These are phyloP conservation scores for Kwoniella sp. DNA, from an alignment of 768 basidiomycete species.

Conservation along the genomic window DNA sequence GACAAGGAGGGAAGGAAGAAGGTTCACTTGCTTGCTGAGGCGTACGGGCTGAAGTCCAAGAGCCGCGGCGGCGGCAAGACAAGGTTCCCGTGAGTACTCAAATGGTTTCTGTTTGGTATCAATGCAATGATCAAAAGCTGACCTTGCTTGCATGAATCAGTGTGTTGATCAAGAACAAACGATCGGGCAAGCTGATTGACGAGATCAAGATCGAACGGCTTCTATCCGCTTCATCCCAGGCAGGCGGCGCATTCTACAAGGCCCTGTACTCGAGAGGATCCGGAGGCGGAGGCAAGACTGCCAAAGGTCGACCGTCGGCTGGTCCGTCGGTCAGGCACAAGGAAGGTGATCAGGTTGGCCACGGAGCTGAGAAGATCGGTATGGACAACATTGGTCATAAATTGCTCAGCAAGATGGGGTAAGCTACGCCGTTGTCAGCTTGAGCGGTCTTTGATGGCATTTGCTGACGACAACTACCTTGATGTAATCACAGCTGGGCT, in stretches of 20 bases:
- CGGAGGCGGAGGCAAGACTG: slow-evolving; percentile 48
- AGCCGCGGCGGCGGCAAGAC: slow-evolving; percentile 71
- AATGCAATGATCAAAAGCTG: neutral
- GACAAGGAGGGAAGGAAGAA: slow-evolving; percentile 69
- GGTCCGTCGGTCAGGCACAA: slow-evolving; percentile 61
- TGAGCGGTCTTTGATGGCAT: slow-evolving; percentile 20
- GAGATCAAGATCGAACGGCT: slow-evolving; percentile 65
- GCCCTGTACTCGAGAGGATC: slow-evolving; percentile 53
- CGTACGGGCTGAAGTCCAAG: slow-evolving; percentile 72
- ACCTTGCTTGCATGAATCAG: too few relatives aligned
- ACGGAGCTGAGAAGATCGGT: slow-evolving; percentile 78
- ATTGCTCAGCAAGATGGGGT: slow-evolving; percentile 84
- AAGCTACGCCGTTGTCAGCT: too few relatives aligned
- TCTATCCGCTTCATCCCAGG: slow-evolving; percentile 46
- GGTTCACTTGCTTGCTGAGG: slow-evolving; percentile 77
- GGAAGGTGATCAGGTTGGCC: slow-evolving; percentile 88
- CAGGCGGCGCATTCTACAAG: slow-evolving; percentile 53
- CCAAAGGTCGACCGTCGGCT: slow-evolving; percentile 25
- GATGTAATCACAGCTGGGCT: slow-evolving; percentile 64
- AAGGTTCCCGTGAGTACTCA: slow-evolving; percentile 66
- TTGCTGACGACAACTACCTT: slow-evolving; percentile 18
- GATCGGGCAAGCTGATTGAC: slow-evolving; percentile 63
- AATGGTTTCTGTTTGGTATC: neutral
- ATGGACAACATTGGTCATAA: slow-evolving; percentile 80
- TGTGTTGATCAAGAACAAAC: slow-evolving; percentile 70